Evolutionary conservation across 176 grass and related monocot genomes (phyloP).

Genomic region (Themeda triandra): DNA sequence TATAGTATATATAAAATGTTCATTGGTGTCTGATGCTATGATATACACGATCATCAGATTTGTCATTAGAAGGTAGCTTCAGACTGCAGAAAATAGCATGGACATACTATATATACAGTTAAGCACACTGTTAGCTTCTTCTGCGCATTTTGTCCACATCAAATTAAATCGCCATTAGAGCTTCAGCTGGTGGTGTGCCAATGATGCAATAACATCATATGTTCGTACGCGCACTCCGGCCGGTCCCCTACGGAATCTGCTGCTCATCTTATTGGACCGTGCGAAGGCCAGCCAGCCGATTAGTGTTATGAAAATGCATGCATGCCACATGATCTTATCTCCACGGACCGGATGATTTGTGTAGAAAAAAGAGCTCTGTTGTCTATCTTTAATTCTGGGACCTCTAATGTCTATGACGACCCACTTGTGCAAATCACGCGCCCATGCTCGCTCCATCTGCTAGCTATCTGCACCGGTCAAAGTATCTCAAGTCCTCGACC

Average conservation of each 20-base stretch:
- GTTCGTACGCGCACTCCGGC: conserved; percentile 27
- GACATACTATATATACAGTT: not conserved
- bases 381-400: conserved; percentile 26
- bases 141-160: conserved; percentile 24
- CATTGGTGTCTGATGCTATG: not conserved
- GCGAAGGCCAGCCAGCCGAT: not conserved
- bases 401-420: not conserved
- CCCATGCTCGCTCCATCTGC: conserved; percentile 25
- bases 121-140: conserved; percentile 19
- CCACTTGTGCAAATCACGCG: conserved; percentile 39
- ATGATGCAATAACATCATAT: conserved; percentile 22
- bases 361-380: not conserved
- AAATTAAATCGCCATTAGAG: conserved; percentile 33
- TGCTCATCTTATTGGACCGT: conserved; percentile 13
- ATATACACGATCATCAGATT: not conserved
- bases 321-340: conserved; percentile 36
- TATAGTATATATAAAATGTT: not conserved
- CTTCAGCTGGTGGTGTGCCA: not conserved
- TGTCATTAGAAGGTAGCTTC: conserved; percentile 6
- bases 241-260: conserved; percentile 44
- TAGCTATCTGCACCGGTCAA: conserved; percentile 24
- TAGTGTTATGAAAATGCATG: conserved; percentile 46
- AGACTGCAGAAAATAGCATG: conserved; percentile 3
- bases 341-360: not conserved
- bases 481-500: conserved; percentile 24